Evolutionary conservation across 169 alveolate species (phyloP), one percentile per base, ranked within the genome.

Genomic region (Babesia bovis): DNA sequence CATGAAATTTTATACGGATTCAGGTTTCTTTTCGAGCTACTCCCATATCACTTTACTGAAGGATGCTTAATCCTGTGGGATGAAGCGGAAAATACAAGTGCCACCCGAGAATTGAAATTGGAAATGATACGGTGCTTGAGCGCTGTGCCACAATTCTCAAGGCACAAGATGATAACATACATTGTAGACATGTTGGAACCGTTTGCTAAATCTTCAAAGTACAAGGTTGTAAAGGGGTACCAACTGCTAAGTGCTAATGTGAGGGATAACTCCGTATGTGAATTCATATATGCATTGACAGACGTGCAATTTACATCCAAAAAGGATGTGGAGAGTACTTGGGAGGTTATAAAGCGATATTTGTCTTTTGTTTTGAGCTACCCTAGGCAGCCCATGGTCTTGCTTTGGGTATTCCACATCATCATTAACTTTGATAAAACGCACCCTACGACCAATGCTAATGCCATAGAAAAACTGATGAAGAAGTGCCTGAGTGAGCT

Each of bases 151-250:
- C 77, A 51, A 65, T 41, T 79, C 41, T 40, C 82, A 23, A 47
- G 73, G 41, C 32, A 57, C 0, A 61, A 51, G 33, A 30, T 67
- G 66, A 33, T 77, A 23, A n/a, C 82, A 32, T 57, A 47, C 63
- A 70, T 69, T 7, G 26, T 79, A 38, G 87, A 79, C 57, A 79
- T 79, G 87, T 33, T 79, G 38, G 87, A 79, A 78, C 63, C 77
- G 0, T 79, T 58, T 38, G 68, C 59, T 4, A 79, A 68, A 58
- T 52, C 83, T 15, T 40, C 69, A 10, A 61, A 70, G 57, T 79
- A 59, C 28, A 59, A 59, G 44, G 42, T 58, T 23, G 19, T 41
- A 9, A 15, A 33, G 60, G 87, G 87, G 15, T 69, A 69, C 66
- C 76, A 52, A 33, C 42, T 79, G 33, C 55, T 79, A 28, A 60